Evolutionary conservation across 228 moss, liverwort and hornwort genomes (phyloP), one percentile per base, ranked within the genome.

Genomic region (Sphagnum fallax): DNA sequence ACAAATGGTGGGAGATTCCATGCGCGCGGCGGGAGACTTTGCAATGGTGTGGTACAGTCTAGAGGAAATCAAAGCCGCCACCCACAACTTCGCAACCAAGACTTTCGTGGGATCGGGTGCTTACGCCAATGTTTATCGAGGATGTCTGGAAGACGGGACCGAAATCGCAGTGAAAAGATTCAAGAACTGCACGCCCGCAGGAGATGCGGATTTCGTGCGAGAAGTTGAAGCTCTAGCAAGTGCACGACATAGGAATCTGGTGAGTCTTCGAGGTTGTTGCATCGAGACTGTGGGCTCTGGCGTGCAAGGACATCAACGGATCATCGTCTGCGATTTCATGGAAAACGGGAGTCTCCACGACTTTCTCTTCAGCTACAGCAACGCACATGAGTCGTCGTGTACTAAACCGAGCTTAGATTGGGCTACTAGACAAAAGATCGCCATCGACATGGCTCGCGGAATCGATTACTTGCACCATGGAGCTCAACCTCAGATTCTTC

Each of bases 111-210:
- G 80, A 53, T 66, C 72, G 32, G 80, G 80, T 9, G 80, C 75
- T 6, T 80, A 72, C 51, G 80, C 68, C 4, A 80, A 76, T 13
- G 80, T 80, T 10, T 80, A 80, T 66, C 58, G 16, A 61, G 80
- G 72, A 3, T 50, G 66, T 9, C 60, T 80, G 5, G 16, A 49
- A 0, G 66, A 73, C 47, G 80, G 76, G 13, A 16, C 51, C 5
- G 69, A 72, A 18, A 69, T 80, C 3, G 80, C 80, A 4, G 75
- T 75, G 60, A 80, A 80, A 75, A 52, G 80, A 16, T 73, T 80
- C 58, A 80, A 76, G 69, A 73, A 80, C 48, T 76, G 72, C 69
- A 69, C 76, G 16, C 61, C 73, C 2, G 76, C 69, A 5, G 75
- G 75, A 5, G 70, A 80, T 57, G 18, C 62, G 4, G 65, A 53